These are phyloP conservation scores for Olyra latifolia DNA, from an alignment of 176 grass and related monocot genomes.

Conservation along the genomic window DNA sequence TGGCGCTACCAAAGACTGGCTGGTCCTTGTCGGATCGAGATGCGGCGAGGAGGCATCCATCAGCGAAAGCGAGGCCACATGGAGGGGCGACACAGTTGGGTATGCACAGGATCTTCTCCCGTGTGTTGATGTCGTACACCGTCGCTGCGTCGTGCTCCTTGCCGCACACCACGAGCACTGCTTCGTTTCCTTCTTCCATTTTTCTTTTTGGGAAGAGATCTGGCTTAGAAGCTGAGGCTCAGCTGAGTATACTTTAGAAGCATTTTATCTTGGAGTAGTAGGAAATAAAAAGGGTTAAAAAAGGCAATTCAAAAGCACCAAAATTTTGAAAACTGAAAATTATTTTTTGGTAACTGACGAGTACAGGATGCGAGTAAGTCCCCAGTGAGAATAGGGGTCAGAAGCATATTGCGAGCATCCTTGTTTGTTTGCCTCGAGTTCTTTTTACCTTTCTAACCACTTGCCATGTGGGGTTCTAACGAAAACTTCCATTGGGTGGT, in stretches of 20 bases:
- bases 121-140: slow-evolving; percentile 25
- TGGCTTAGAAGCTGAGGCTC: neutral
- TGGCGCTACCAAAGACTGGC: slow-evolving; percentile 1
- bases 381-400: neutral
- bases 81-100: slow-evolving; percentile 11
- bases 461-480: too few relatives aligned
- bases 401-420: neutral
- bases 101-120: slow-evolving; percentile 18
- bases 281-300: neutral
- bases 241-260: neutral
- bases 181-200: slow-evolving; percentile 9
- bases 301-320: neutral
- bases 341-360: neutral
- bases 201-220: neutral
- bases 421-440: too few relatives aligned
- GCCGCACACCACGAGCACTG: slow-evolving; percentile 13
- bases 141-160: neutral
- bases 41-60: slow-evolving; percentile 6
- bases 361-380: neutral
- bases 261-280: neutral
- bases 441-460: too few relatives aligned
- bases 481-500: too few relatives aligned
- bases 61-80: neutral
- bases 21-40: neutral
- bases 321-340: neutral